phyloP scores from a whole-genome alignment of 1,139 yeast genomes.

The Torulaspora pretoriensis region DNA sequence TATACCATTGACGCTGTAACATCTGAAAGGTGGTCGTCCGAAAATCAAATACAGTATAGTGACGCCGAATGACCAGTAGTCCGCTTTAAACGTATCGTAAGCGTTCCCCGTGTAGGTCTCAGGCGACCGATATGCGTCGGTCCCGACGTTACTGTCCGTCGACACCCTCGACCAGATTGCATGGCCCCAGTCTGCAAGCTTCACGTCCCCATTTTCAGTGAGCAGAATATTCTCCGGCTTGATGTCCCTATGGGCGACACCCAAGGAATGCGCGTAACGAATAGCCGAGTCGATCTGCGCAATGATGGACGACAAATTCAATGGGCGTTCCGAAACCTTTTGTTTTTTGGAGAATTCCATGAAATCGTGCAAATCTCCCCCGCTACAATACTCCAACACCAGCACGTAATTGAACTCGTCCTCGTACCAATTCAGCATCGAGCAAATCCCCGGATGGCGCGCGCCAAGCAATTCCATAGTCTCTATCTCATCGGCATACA shows the following conservation, averaged over 20 bases:
- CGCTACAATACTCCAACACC: slow-evolving; percentile 75
- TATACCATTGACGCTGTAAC: slow-evolving; percentile 41
- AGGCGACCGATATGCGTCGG: slow-evolving; percentile 94
- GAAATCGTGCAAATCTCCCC: slow-evolving; percentile 90
- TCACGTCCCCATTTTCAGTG: slow-evolving; percentile 61
- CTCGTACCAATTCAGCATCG: slow-evolving; percentile 68
- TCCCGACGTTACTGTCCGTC: slow-evolving; percentile 80
- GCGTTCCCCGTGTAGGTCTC: slow-evolving; percentile 48
- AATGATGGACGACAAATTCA: slow-evolving; percentile 47
- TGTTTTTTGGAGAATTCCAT: slow-evolving; percentile 22
- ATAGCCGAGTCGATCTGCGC: slow-evolving; percentile 69
- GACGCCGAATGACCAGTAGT: slow-evolving; percentile 88
- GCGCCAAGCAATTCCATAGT: slow-evolving; percentile 25
- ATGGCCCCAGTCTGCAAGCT: slow-evolving; percentile 85
- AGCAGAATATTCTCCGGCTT: slow-evolving; percentile 82
- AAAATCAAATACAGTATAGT: slow-evolving; percentile 75
- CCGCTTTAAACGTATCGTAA: slow-evolving; percentile 62
- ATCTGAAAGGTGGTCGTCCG: slow-evolving; percentile 77
- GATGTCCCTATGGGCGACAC: slow-evolving; percentile 79
- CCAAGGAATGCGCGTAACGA: slow-evolving; percentile 62
- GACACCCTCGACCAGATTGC: slow-evolving; percentile 60
- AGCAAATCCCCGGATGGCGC: slow-evolving; percentile 45
- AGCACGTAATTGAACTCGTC: slow-evolving; percentile 47
- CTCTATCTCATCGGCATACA: slow-evolving; percentile 25
- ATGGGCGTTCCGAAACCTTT: slow-evolving; percentile 16